A percentile compares a stretch with the other conserved stretches of the same genome.
Conservation (phyloP, 2,329 filamentous ascomycete species). For the Hypomyces rosellus region DNA sequence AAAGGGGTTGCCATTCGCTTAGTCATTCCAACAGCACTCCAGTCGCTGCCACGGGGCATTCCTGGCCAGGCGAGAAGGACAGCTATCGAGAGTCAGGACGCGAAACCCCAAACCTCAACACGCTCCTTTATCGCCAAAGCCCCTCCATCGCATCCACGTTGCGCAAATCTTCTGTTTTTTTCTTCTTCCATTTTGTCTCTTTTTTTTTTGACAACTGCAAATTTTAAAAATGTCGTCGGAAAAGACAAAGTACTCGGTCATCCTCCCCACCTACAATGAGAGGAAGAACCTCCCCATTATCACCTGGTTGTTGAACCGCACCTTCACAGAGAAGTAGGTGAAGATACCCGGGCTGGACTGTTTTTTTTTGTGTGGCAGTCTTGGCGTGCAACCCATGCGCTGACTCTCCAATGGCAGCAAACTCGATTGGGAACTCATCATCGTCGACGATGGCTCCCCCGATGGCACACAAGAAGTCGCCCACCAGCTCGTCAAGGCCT, state of each 20-base stretch:
- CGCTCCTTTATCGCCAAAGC: conserved; percentile 20
- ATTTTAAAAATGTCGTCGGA: conserved; percentile 39
- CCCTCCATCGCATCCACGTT: background rate
- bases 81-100: conserved; percentile 11
- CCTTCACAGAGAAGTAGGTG: conserved; percentile 77
- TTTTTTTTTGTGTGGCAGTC: background rate
- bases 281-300: conserved; percentile 95
- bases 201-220: background rate
- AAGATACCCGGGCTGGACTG: background rate
- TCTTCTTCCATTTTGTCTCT: background rate
- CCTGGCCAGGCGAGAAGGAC: conserved; percentile 6
- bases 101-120: conserved; percentile 19
- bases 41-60: background rate
- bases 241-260: conserved; percentile 85
- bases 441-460: conserved; percentile 96
- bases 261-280: conserved; percentile 98
- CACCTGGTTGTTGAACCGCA: conserved; percentile 86
- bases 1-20: background rate
- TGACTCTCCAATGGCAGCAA: conserved; percentile 48
- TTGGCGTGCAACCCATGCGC: background rate
- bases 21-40: conserved; percentile 2
- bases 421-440: conserved; percentile 94
- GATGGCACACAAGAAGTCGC: conserved; percentile 92
- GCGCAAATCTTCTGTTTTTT: background rate
- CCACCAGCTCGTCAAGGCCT: conserved; percentile 81